Conservation (phyloP, 2,329 filamentous ascomycete genomes). For the Orbilia quercus region DNA sequence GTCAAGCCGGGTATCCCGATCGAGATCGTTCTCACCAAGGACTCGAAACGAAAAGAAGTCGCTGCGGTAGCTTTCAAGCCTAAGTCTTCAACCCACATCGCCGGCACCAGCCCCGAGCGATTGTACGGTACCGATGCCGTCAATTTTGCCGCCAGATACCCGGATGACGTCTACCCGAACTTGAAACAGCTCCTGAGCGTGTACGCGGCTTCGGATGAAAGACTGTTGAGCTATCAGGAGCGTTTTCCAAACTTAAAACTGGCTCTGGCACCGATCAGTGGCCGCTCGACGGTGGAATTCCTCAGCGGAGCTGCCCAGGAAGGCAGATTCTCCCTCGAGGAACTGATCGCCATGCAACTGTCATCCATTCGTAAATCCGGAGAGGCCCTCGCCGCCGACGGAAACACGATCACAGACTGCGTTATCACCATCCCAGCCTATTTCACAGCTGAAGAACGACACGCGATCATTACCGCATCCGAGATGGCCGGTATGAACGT, state of each 20-base stretch:
- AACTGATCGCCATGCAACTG: slow-evolving; percentile 94
- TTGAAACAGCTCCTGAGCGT: slow-evolving; percentile 90
- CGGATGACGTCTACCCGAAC: slow-evolving; percentile 93
- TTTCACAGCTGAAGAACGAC: slow-evolving; percentile 89
- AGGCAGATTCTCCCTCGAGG: slow-evolving; percentile 79
- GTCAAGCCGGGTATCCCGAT: slow-evolving; percentile 97
- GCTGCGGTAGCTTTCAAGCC: slow-evolving; percentile 95
- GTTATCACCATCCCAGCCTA: slow-evolving; percentile 92
- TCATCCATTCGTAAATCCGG: slow-evolving; percentile 92
- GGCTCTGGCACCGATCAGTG: slow-evolving; percentile 61
- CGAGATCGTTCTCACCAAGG: slow-evolving; percentile 97
- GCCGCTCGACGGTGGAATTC: slow-evolving; percentile 79
- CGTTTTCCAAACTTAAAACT: slow-evolving; percentile 83
- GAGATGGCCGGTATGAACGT: slow-evolving; percentile 89
- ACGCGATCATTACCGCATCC: slow-evolving; percentile 83
- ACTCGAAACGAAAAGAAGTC: slow-evolving; percentile 94
- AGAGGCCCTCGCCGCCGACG: slow-evolving; percentile 81
- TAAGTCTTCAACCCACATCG: slow-evolving; percentile 68
- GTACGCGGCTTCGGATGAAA: slow-evolving; percentile 67
- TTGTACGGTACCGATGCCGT: slow-evolving; percentile 92
- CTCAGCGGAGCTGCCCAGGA: slow-evolving; percentile 73
- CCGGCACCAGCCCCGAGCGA: slow-evolving; percentile 82
- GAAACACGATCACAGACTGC: slow-evolving; percentile 77
- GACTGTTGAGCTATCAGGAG: slow-evolving; percentile 75
- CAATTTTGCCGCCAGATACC: slow-evolving; percentile 85